phyloP scores from a whole-genome alignment of 2,329 filamentous ascomycete genomes.

The Microdochium bolleyi region DNA sequence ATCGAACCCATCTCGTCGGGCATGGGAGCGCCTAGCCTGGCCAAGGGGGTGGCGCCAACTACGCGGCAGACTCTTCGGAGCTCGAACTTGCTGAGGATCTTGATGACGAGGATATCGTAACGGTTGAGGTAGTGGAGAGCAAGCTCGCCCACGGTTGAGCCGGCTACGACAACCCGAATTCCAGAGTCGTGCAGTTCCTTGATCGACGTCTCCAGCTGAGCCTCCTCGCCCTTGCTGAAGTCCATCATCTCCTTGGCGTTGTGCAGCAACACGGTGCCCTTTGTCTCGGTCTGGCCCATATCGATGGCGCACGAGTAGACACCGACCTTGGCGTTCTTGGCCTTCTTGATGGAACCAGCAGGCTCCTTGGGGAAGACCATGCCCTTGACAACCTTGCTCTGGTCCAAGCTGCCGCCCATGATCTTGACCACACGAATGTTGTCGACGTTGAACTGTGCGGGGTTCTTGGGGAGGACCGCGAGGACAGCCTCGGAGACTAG shows the following conservation, averaged over 20 bases:
- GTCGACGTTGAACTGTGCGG: constrained; percentile 94
- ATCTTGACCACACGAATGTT: constrained; percentile 99
- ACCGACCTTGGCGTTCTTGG: constrained; percentile 85
- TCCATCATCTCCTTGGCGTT: constrained; percentile 98
- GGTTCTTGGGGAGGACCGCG: constrained; percentile 90
- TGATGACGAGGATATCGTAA: constrained; percentile 91
- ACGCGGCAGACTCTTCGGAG: constrained; percentile 90
- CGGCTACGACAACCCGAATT: constrained; percentile 83
- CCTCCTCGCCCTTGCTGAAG: constrained; percentile 95
- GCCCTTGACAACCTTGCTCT: constrained; percentile 90
- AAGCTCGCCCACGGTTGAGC: constrained; percentile 89
- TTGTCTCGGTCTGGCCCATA: constrained; percentile 93
- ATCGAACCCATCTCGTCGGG: constrained; percentile 98
- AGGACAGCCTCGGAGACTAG: constrained; percentile 82
- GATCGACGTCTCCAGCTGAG: constrained; percentile 80
- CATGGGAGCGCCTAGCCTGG: constrained; percentile 93
- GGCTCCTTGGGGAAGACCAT: constrained; percentile 98
- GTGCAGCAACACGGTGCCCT: constrained; percentile 93
- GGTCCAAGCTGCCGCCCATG: constrained; percentile 92
- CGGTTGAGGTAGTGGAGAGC: constrained; percentile 97
- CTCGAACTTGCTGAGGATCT: constrained; percentile 97
- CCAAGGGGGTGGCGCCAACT: constrained; percentile 92
- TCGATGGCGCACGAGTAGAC: constrained; percentile 97
- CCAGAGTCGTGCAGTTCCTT: constrained; percentile 96
- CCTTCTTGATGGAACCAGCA: constrained; percentile 88